These are phyloP conservation scores for Pyrus betulifolia DNA, from an alignment of 306 rosid species.

Conservation along the genomic window DNA sequence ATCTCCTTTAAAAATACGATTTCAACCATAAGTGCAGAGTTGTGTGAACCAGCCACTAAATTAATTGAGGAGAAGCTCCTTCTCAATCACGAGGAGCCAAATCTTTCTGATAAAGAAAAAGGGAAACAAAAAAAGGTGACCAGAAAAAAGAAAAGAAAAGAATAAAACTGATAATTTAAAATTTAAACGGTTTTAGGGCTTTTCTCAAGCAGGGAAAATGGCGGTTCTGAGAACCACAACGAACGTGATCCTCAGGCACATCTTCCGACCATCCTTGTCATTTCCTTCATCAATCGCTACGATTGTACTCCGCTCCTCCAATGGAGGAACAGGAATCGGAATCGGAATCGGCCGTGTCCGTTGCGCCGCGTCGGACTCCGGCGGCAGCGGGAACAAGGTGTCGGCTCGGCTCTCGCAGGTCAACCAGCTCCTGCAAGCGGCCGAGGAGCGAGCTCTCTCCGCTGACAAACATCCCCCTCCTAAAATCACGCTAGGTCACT, in stretches of 20 bases:
- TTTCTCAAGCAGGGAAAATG: constrained; percentile 19
- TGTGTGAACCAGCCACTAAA: too few relatives aligned
- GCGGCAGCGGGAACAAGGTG: constrained; percentile 39
- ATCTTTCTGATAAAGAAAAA: too few relatives aligned
- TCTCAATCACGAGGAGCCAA: too few relatives aligned
- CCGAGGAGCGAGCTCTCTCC: constrained; percentile 63
- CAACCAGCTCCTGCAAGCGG: constrained; percentile 65
- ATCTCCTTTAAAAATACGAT: too few relatives aligned
- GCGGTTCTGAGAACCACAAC: constrained; percentile 34
- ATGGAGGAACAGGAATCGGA: neutral
- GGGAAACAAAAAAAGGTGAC: neutral
- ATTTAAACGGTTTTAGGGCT: neutral
- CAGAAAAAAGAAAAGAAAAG: neutral
- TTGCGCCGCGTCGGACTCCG: constrained; percentile 43
- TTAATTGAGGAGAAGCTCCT: too few relatives aligned
- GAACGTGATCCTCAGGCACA: constrained; percentile 32
- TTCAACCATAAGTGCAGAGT: too few relatives aligned
- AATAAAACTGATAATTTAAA: neutral
- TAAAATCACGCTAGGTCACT: constrained; percentile 61
- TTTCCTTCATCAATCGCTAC: constrained; percentile 11
- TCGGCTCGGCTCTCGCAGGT: constrained; percentile 78
- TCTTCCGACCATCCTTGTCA: constrained; percentile 26
- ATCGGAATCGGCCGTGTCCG: constrained; percentile 32
- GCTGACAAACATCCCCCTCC: constrained; percentile 55
- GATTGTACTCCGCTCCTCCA: neutral